A percentile compares a stretch with the other conserved stretches of the same genome.
Conservation (phyloP, 2,329 filamentous ascomycete species). For the Sclerotinia subarctica region DNA sequence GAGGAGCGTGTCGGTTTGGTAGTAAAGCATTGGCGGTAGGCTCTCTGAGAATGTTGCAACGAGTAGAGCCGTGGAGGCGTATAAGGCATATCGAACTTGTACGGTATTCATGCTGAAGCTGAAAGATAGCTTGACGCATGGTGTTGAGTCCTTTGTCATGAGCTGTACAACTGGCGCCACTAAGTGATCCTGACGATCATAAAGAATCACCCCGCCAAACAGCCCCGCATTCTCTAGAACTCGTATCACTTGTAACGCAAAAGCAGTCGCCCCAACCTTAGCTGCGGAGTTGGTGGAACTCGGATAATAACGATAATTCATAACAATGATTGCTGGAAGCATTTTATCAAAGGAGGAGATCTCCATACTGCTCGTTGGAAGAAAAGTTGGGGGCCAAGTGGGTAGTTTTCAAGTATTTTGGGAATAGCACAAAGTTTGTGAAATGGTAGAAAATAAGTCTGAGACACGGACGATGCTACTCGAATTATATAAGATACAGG, state of each 20-base stretch:
- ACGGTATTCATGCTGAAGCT: slow-evolving; percentile 22
- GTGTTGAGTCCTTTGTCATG: slow-evolving; percentile 16
- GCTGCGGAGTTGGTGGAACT: slow-evolving; percentile 20
- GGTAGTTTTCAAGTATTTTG: slow-evolving; percentile 15
- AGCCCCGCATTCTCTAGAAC: slow-evolving; percentile 22
- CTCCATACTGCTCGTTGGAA: slow-evolving; percentile 3
- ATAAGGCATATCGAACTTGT: slow-evolving; percentile 22
- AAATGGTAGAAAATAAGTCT: neutral
- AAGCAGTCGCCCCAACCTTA: slow-evolving; percentile 24
- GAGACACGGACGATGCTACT: slow-evolving; percentile 13
- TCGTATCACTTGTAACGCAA: slow-evolving; percentile 22
- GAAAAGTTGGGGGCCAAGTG: slow-evolving; percentile 6
- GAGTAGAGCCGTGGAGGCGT: slow-evolving; percentile 19
- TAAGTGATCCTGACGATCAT: slow-evolving; percentile 22
- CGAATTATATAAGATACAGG: slow-evolving; percentile 15
- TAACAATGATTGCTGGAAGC: slow-evolving; percentile 24
- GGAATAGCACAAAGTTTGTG: slow-evolving; percentile 8
- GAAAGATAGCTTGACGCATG: slow-evolving; percentile 23
- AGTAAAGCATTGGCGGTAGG: slow-evolving; percentile 22
- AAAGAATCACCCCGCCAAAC: slow-evolving; percentile 24
- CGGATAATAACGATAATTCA: slow-evolving; percentile 24
- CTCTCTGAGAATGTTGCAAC: neutral
- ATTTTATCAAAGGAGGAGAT: slow-evolving; percentile 10
- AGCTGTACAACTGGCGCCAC: slow-evolving; percentile 15
- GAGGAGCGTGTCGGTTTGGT: slow-evolving; percentile 25